Evolutionary conservation across 768 basidiomycete genomes (phyloP), one percentile per base, ranked within the genome.

Genomic region (Amanita pseudoporphyria): DNA sequence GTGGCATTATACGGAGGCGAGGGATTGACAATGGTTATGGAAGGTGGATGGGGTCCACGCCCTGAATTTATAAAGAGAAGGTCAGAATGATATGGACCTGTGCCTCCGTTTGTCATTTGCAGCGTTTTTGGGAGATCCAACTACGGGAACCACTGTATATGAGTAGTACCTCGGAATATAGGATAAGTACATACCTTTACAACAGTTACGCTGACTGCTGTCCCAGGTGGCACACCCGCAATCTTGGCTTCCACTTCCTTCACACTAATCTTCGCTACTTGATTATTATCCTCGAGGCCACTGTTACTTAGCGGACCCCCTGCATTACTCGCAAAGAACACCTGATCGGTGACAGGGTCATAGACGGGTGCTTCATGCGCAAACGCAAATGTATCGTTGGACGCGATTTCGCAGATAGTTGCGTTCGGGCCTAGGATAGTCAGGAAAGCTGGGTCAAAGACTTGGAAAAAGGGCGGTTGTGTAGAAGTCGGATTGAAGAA

Each of bases 281-380:
- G 64, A 52, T 78, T 86, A 57, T 82, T 84, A 52, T 81, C 73
- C 54, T 83, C 62, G 44, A 81, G 61, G 53, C 80, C 80, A 44
- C 76, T 84, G 58, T 75, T 72, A 6, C 84, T 83, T 1, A 82
- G 68, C 26, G 74, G 48, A 1, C 82, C 84, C 5, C 85, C 84
- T 49, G 76, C 78, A 52, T 80, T 85, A 62, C 81, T 82, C 5
- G 76, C 71, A 57, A 90, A 90, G 66, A 79, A 82, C 1, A 90
- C 69, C 54, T 82, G 78, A 56, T 87, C 76, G n/a, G 79, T 81
- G n/a, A 69, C 72, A 5, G 79, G 65, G 28, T 77, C 66, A 62
- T 79, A 87, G 1, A 88, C 69, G 0, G 84, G 84, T 2, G 84
- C 87, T 64, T 91, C 88, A 58, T 90, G 87, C 14, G 85, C 86